These are phyloP conservation scores for Rhynchospora pubera DNA, from an alignment of 176 grass and related monocot species.

Conservation along the genomic window DNA sequence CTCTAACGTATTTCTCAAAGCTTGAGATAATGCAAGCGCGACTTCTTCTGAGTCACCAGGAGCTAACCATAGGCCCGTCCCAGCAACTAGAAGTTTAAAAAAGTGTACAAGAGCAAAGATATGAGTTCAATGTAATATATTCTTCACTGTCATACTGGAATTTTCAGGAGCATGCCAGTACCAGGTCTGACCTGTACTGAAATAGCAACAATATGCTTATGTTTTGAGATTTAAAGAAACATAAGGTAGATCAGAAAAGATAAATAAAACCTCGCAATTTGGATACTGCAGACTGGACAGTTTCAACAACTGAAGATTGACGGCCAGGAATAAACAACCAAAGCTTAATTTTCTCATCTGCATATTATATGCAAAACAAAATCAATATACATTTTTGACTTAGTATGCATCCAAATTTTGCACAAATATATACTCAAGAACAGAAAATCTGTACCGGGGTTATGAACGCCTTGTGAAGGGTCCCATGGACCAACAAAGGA, in stretches of 20 bases:
- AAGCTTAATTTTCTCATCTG: slow-evolving; percentile 99
- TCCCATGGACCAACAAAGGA: slow-evolving; percentile 99
- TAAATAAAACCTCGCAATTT: slow-evolving; percentile 81
- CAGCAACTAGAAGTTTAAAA: slow-evolving; percentile 43
- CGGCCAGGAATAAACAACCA: slow-evolving; percentile 95
- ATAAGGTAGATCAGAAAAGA: background rate
- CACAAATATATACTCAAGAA: background rate
- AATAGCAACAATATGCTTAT: background rate
- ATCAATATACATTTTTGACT: slow-evolving; percentile 8
- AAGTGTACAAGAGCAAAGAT: background rate
- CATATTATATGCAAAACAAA: background rate
- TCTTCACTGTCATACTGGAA: slow-evolving; percentile 16
- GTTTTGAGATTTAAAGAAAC: slow-evolving; percentile 7
- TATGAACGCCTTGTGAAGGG: slow-evolving; percentile 96
- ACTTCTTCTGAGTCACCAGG: slow-evolving; percentile 97
- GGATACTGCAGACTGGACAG: slow-evolving; percentile 50
- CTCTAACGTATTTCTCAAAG: slow-evolving; percentile 91
- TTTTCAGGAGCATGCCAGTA: background rate
- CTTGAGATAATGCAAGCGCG: slow-evolving; percentile 72
- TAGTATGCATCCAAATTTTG: slow-evolving; percentile 19
- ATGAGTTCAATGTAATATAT: slow-evolving; percentile 16
- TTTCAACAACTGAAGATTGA: slow-evolving; percentile 62
- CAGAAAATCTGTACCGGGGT: slow-evolving; percentile 50
- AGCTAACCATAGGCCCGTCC: slow-evolving; percentile 80
- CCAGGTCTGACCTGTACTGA: background rate